Evolutionary conservation across 192 early-diverging fungal genomes (phyloP).

Genomic region (Neocallimastix lanati): DNA sequence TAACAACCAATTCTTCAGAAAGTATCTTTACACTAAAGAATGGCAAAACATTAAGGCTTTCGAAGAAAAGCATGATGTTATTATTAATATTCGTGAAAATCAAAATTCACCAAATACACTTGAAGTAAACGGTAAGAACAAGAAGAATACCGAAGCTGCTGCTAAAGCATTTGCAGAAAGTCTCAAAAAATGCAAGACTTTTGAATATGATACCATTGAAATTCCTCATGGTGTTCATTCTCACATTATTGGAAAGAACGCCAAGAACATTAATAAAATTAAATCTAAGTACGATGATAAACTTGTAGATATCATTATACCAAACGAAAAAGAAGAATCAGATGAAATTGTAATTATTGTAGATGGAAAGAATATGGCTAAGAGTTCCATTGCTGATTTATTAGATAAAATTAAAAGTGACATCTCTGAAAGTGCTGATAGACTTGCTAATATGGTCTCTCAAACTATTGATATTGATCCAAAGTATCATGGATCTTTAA

Average conservation of each 20-base stretch:
- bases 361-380: constrained; percentile 29
- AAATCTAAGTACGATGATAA: neutral
- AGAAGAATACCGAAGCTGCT: neutral
- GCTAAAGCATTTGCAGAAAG: neutral
- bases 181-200: neutral
- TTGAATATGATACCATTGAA: neutral
- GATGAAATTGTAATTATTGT: constrained; percentile 3
- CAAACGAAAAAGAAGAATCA: neutral
- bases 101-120: neutral
- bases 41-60: neutral
- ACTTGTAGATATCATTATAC: neutral
- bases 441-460: constrained; percentile 46
- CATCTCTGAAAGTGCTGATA: constrained; percentile 8
- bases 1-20: neutral
- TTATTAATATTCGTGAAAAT: neutral
- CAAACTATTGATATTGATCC: constrained; percentile 39
- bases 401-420: constrained; percentile 32
- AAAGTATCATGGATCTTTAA: constrained; percentile 58
- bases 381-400: constrained; percentile 14
- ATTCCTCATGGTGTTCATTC: neutral
- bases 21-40: neutral
- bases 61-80: neutral
- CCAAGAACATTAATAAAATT: neutral
- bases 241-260: neutral
- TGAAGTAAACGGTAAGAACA: neutral